Conservation (phyloP, 148 eudicot species). For the Dianthus caryophyllus region DNA sequence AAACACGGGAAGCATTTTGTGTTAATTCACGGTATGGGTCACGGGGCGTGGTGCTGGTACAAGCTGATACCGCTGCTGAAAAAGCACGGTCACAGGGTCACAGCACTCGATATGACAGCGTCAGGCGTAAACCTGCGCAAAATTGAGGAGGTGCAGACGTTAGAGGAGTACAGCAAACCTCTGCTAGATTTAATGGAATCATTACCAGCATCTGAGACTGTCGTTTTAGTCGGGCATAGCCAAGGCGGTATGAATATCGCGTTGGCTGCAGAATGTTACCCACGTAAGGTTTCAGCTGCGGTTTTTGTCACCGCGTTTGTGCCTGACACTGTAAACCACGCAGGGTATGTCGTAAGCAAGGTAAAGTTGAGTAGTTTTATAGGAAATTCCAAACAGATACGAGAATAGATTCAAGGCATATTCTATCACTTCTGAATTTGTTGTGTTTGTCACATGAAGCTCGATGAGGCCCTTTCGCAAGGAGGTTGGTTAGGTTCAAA, state of each 20-base stretch:
- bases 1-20: constrained; percentile 28
- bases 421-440: neutral
- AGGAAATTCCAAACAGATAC: no score
- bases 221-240: constrained; percentile 32
- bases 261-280: constrained; percentile 28
- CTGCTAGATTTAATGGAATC: constrained; percentile 30
- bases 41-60: constrained; percentile 37
- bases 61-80: constrained; percentile 30
- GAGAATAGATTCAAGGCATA: no score
- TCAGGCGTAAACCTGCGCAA: constrained; percentile 21
- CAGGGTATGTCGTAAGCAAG: constrained; percentile 30
- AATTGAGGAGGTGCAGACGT: constrained; percentile 21
- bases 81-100: constrained; percentile 24
- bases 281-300: constrained; percentile 20
- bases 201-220: constrained; percentile 19
- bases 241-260: constrained; percentile 29
- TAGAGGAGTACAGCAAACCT: constrained; percentile 26
- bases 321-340: constrained; percentile 30
- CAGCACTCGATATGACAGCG: constrained; percentile 30
- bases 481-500: constrained; percentile 20
- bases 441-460: constrained; percentile 11
- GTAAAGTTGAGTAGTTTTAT: constrained; percentile 8
- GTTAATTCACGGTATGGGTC: constrained; percentile 30
- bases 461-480: constrained; percentile 11
- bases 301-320: constrained; percentile 28